Percentiles rank a stretch among this genome's conserved stretches.
Evolutionary conservation across 2,329 filamentous ascomycete species (phyloP).

Genomic region (Trichoderma koningiopsis): DNA sequence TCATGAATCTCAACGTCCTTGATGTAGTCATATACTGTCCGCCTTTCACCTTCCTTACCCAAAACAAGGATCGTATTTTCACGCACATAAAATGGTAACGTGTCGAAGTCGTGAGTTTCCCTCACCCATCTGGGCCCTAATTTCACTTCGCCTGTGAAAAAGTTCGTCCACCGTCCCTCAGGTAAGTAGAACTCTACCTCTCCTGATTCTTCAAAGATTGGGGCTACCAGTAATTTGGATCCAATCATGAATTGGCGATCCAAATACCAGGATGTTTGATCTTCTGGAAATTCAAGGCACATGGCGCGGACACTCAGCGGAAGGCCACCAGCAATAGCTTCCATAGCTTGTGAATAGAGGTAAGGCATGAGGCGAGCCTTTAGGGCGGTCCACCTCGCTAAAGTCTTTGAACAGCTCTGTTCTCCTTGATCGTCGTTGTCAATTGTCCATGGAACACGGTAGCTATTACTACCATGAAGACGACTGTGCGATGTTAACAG

Average conservation of each 20-base stretch:
- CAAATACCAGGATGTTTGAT: slow-evolving; percentile 67
- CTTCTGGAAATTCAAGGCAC: slow-evolving; percentile 70
- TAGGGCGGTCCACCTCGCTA: slow-evolving; percentile 51
- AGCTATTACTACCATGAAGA: slow-evolving; percentile 69
- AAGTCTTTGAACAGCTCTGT: slow-evolving; percentile 54
- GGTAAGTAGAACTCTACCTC: slow-evolving; percentile 68
- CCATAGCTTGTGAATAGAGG: slow-evolving; percentile 48
- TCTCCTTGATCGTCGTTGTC: slow-evolving; percentile 63
- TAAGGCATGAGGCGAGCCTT: slow-evolving; percentile 58
- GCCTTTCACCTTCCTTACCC: slow-evolving; percentile 42
- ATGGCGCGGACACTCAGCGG: slow-evolving; percentile 66
- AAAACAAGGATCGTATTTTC: slow-evolving; percentile 55
- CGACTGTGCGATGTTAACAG: slow-evolving; percentile 70
- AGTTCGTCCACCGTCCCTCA: slow-evolving; percentile 50
- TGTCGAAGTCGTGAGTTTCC: slow-evolving; percentile 61
- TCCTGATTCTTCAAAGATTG: slow-evolving; percentile 64
- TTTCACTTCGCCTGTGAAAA: slow-evolving; percentile 52
- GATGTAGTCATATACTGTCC: slow-evolving; percentile 51
- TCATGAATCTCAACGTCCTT: slow-evolving; percentile 51
- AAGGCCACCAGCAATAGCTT: slow-evolving; percentile 52
- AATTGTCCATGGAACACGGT: slow-evolving; percentile 75
- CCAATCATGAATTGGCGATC: slow-evolving; percentile 78
- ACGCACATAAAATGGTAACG: slow-evolving; percentile 60
- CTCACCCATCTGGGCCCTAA: slow-evolving; percentile 59
- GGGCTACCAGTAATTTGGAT: slow-evolving; percentile 62